Percentiles rank a stretch among this genome's conserved stretches.
phyloP scores from a whole-genome alignment of 2,329 filamentous ascomycete genomes.

The Onygena corvina region DNA sequence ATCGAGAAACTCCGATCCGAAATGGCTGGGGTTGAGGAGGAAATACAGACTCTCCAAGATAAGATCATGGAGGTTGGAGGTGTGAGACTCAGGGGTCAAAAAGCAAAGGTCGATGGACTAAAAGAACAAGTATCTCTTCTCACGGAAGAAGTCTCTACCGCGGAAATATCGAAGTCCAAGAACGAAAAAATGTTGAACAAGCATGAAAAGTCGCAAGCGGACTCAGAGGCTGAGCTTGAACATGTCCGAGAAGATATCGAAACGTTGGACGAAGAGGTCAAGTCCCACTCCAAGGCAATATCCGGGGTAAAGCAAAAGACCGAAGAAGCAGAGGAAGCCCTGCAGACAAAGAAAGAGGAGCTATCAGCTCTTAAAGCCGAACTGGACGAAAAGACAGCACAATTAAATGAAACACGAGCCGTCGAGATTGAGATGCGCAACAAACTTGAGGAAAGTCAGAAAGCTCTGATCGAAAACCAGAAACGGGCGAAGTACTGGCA shows the following conservation, averaged over 20 bases:
- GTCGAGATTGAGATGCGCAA: constrained; percentile 97
- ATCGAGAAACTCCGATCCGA: constrained; percentile 68
- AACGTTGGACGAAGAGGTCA: constrained; percentile 64
- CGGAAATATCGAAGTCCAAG: constrained; percentile 81
- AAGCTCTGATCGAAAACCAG: constrained; percentile 73
- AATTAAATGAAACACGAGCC: constrained; percentile 79
- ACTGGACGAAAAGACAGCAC: constrained; percentile 70
- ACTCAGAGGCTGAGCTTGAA: constrained; percentile 68
- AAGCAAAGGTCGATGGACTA: constrained; percentile 75
- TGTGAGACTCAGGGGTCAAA: constrained; percentile 79
- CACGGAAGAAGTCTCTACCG: constrained; percentile 68
- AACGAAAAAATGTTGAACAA: constrained; percentile 86
- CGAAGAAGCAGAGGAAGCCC: constrained; percentile 66
- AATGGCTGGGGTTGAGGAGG: constrained; percentile 78
- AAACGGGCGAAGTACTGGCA: constrained; percentile 76
- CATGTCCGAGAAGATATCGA: constrained; percentile 61
- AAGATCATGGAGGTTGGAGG: constrained; percentile 98
- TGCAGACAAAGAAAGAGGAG: constrained; percentile 68
- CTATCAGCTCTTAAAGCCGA: constrained; percentile 68
- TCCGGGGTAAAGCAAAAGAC: constrained; percentile 60
- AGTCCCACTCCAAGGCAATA: constrained; percentile 62
- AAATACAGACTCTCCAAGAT: constrained; percentile 85
- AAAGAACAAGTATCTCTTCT: constrained; percentile 75
- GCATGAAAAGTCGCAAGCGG: constrained; percentile 68
- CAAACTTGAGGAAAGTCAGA: constrained; percentile 92